Percentiles rank a stretch among this genome's conserved stretches.
These are phyloP conservation scores for Blastomyces parvus DNA, from an alignment of 2,329 filamentous ascomycete genomes.

Conservation along the genomic window DNA sequence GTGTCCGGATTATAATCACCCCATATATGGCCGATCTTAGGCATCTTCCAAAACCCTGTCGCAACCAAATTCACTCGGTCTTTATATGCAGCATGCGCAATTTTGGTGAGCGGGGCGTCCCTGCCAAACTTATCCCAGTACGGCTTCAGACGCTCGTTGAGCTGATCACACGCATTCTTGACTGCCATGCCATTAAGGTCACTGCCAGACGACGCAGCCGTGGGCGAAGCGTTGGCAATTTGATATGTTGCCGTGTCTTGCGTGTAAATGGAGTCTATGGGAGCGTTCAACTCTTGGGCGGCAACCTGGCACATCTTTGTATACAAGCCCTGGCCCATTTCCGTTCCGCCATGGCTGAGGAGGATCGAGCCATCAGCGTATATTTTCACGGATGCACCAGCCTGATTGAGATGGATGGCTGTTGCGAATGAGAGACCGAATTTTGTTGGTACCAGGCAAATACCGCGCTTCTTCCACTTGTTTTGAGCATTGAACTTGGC, in stretches of 20 bases:
- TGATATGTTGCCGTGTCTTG: constrained; percentile 19
- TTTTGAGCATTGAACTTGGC: constrained; percentile 16
- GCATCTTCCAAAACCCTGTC: constrained; percentile 19
- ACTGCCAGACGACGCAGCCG: constrained; percentile 20
- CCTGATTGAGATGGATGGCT: constrained; percentile 22
- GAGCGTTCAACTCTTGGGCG: constrained; percentile 18
- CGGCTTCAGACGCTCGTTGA: constrained; percentile 14
- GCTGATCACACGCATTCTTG: constrained; percentile 17
- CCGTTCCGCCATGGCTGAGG: constrained; percentile 20
- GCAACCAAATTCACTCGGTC: constrained; percentile 19
- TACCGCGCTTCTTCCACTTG: constrained; percentile 20
- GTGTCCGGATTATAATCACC: constrained; percentile 18
- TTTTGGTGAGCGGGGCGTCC: constrained; percentile 12
- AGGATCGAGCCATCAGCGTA: constrained; percentile 21
- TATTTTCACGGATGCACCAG: constrained; percentile 17
- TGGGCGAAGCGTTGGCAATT: constrained; percentile 20
- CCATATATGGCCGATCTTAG: constrained; percentile 17
- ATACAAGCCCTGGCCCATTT: constrained; percentile 23
- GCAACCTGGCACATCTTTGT: constrained; percentile 22
- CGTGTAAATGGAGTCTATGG: constrained; percentile 18
- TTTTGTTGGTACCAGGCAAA: constrained; percentile 20
- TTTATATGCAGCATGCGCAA: constrained; percentile 17
- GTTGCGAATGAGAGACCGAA: constrained; percentile 23
- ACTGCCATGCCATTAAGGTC: constrained; percentile 22
- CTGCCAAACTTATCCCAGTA: constrained; percentile 14